Percentiles rank a stretch among this genome's conserved stretches.
These are phyloP conservation scores for Macroventuria anomochaeta DNA, from an alignment of 2,329 filamentous ascomycete genomes.

Conservation along the genomic window DNA sequence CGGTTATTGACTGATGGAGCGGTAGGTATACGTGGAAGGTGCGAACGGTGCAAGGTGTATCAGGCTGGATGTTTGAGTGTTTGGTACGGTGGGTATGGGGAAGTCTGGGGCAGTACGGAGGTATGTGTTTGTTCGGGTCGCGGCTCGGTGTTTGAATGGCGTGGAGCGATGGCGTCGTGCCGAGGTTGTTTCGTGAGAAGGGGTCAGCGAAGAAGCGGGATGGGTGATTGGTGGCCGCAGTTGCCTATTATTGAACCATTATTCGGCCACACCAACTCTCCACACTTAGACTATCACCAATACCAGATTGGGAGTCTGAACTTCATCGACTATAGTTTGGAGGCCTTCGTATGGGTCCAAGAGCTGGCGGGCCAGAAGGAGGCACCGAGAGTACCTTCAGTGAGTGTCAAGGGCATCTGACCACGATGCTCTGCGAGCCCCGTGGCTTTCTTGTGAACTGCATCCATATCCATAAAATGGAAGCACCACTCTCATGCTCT, in stretches of 20 bases:
- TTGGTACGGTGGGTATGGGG: conserved; percentile 14
- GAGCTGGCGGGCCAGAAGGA: no score
- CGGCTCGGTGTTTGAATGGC: conserved; percentile 8
- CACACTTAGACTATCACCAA: no score
- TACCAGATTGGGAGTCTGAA: no score
- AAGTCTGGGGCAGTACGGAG: conserved; percentile 12
- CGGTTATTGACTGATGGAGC: neutral
- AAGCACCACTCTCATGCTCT: no score
- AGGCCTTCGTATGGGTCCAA: no score
- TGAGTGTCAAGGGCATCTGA: no score
- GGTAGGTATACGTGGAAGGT: neutral
- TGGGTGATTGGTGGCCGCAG: conserved; percentile 4
- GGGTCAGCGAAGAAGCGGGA: conserved; percentile 2
- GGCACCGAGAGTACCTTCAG: no score
- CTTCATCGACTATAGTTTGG: no score
- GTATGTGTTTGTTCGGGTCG: conserved; percentile 8
- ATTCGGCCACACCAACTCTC: no score
- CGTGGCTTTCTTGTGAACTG: no score
- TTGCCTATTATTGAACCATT: neutral
- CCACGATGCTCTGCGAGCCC: no score
- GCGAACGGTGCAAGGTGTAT: neutral
- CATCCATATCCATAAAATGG: no score
- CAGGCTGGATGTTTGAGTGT: neutral
- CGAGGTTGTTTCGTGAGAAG: conserved; percentile 9
- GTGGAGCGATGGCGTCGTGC: conserved; percentile 1